Evolutionary conservation across 129 eudicot species (phyloP), one percentile per base, ranked within the genome.

Genomic region (Dittrichia graveolens): DNA sequence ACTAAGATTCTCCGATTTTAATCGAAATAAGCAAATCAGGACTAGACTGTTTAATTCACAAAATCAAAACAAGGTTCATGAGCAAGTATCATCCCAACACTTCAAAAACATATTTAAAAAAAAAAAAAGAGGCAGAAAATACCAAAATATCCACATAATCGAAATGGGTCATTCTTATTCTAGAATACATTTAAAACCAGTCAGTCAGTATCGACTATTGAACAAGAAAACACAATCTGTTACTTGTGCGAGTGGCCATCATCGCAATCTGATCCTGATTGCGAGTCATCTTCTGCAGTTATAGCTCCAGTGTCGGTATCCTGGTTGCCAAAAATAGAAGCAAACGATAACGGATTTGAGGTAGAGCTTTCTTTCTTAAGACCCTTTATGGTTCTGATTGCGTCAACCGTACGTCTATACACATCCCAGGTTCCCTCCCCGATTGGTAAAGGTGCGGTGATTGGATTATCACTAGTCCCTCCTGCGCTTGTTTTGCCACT

Each of bases 321-420:
- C 52, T 83, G 85, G 39, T 73, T 85, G 46, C 96, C 96, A 42
- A 94, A 94, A 31, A 90, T 73, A 47, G 87, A 83, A 0, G 93
- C 88, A 82, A 90, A 82, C 5, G 98, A 90, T 65, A 94, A 49
- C 12, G 97, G 96, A 71, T 94, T 90, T 61, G 81, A 83, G 8
- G 91, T 94, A 7, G 98, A 94, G 80, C 98, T 94, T 57, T 83
- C 89, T 73, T 74, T 90, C 71, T 83, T 90, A 11, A 94, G 88
- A 65, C 92, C 93, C 79, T 87, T 84, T 82, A 93, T 90, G 67
- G 98, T 83, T 72, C 76, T 84, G 52, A 93, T 93, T 37, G 98
- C 95, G 73, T 96, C 89, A 43, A 94, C 77, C 6, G 97, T 94
- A 56, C 89, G 86, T 61, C 84, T 69, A 76, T 88, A 90, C 54